phyloP scores from a whole-genome alignment of 2,329 filamentous ascomycete genomes.

The Escovopsis sp. region DNA sequence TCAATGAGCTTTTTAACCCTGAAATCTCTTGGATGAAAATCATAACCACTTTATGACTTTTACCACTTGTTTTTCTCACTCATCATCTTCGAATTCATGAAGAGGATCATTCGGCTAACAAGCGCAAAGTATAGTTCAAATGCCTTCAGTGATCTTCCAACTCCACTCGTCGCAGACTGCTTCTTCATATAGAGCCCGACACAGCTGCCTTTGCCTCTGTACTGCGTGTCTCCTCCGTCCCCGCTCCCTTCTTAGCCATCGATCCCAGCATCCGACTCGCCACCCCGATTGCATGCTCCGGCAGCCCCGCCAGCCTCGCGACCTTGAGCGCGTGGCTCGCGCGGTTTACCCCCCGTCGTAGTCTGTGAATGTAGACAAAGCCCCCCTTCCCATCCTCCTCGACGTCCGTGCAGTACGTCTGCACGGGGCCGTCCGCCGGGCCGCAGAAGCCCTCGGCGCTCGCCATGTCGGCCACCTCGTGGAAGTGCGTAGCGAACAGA shows the following conservation, averaged over 20 bases:
- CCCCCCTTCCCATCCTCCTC: slow-evolving; percentile 53
- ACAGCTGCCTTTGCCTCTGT: too few species aligned
- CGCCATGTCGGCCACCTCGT: slow-evolving; percentile 67
- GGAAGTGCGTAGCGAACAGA: slow-evolving; percentile 93
- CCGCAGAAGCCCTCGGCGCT: slow-evolving; percentile 30
- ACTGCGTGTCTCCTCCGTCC: not conserved
- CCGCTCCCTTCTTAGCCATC: slow-evolving; percentile 21
- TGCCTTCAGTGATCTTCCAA: not conserved
- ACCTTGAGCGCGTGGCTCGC: slow-evolving; percentile 89
- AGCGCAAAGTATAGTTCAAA: slow-evolving; percentile 6
- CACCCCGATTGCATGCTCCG: slow-evolving; percentile 53
- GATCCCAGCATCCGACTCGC: slow-evolving; percentile 30
- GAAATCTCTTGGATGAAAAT: slow-evolving; percentile 41
- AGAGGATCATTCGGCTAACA: slow-evolving; percentile 24
- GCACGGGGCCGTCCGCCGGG: slow-evolving; percentile 32
- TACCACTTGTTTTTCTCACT: not conserved
- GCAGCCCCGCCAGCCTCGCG: slow-evolving; percentile 72
- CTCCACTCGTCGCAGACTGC: too few species aligned
- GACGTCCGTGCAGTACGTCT: slow-evolving; percentile 80
- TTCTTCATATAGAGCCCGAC: too few species aligned
- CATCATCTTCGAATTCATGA: too few species aligned
- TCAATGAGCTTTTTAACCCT: slow-evolving; percentile 58
- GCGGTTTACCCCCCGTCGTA: slow-evolving; percentile 70
- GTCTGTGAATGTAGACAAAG: slow-evolving; percentile 75
- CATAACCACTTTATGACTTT: slow-evolving; percentile 37